These are phyloP conservation scores for Cymbopogon flexuosus DNA, from an alignment of 202 grass and related monocot genomes.

Conservation along the genomic window DNA sequence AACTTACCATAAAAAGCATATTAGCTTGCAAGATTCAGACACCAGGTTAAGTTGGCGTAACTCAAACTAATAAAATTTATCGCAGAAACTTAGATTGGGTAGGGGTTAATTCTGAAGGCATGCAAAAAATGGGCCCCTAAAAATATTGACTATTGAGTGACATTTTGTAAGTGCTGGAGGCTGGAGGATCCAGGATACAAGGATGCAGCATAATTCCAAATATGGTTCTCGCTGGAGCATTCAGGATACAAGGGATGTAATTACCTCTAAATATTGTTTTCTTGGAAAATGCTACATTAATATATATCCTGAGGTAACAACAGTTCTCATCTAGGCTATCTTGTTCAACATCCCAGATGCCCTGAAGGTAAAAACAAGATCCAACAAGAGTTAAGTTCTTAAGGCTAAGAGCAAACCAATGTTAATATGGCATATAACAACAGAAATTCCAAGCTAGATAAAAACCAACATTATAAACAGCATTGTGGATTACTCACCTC, in stretches of 20 bases:
- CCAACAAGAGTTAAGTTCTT: neutral
- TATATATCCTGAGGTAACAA: constrained; percentile 70
- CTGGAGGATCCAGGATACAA: constrained; percentile 14
- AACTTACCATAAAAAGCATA: neutral
- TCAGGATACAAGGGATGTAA: neutral
- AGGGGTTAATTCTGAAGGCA: neutral
- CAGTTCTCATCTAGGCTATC: constrained; percentile 47
- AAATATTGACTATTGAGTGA: neutral
- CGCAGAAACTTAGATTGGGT: neutral
- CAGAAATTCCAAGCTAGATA: constrained; percentile 15
- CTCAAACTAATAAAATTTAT: neutral
- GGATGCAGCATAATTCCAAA: constrained; percentile 52
- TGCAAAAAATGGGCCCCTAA: neutral
- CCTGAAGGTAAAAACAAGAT: constrained; percentile 44
- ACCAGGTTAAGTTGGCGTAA: constrained; percentile 6
- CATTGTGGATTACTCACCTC: constrained; percentile 47
- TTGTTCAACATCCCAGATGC: constrained; percentile 80
- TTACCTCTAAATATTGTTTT: constrained; percentile 97
- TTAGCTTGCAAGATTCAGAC: neutral
- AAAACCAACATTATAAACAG: constrained; percentile 19
- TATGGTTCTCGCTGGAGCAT: constrained; percentile 41
- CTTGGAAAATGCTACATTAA: constrained; percentile 72
- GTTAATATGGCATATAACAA: neutral
- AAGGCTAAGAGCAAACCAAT: constrained; percentile 9
- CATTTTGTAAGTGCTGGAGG: constrained; percentile 6